Base-by-base conservation (phyloP, 495 filamentous ascomycete genomes). In the Aspergillus haitiensis region DNA sequence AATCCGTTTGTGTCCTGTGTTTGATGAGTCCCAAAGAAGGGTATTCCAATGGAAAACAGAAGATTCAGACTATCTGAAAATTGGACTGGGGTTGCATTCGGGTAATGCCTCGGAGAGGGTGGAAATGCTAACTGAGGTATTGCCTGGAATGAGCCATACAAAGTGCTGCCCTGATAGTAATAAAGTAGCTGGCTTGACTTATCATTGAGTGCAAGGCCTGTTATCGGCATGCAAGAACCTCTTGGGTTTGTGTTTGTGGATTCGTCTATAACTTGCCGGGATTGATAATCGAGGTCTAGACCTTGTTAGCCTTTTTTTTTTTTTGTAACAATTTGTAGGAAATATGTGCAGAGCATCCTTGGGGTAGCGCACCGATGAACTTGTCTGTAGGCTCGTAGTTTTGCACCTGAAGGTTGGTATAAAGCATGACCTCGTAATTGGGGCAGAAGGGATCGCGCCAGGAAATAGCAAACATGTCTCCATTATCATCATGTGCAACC, bases 11-110 rank as follows among this genome's bases (percentile, higher is more conserved):
- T 44, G 31, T 54, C 16, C 3, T 45, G 27, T 15, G 61, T 58
- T 3, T 70, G 50, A 56, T 79, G 77, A 10, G 70, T 74, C 32
- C 62, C 68, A 60, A 69, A 78, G 57, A 80, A 80, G 0, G 77
- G 77, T 16, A 78, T 70, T 3, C 54, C 74, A 27, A 80, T 77
- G 3, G 73, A 70, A 55, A 78, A 80, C 12, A 61, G 61, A 21
- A 79, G 71, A 9, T 56, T 64, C 16, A 72, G 58, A 2, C 49
- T 56, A 13, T 61, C 47, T 3, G 69, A 67, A 33, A 71, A 73
- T 52, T 44, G 52, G 7, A 76, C 73, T 15, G 39, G 61, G 39
- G 66, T 72, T 15, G 60, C 56, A 51, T 79, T 79, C 7, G 61
- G 53, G 37, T 64, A 64, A 8, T 68, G 15, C 7, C 18, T 69